Percentiles rank a stretch among this genome's conserved stretches.
Evolutionary conservation across 768 basidiomycete species (phyloP).

Genomic region (Agrocybe pediades): DNA sequence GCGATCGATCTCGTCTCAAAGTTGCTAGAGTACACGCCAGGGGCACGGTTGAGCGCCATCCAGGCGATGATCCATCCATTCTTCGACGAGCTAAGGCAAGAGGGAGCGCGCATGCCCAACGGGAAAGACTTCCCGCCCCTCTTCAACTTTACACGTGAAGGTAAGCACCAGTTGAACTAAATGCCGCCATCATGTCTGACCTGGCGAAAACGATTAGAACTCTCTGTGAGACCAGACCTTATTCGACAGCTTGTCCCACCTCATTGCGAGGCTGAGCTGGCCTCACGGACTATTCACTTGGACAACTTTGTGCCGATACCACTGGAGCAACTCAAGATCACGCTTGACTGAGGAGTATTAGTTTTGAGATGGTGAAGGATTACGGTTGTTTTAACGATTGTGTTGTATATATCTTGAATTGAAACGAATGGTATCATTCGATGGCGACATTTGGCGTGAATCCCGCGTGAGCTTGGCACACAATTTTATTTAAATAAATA

Average conservation of each 20-base stretch:
- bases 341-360: constrained; percentile 75
- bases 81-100: constrained; percentile 93
- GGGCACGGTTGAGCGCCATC: constrained; percentile 84
- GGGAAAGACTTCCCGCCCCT: constrained; percentile 94
- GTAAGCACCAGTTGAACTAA: constrained; percentile 45
- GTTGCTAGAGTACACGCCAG: constrained; percentile 97
- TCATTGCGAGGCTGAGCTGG: constrained; percentile 88
- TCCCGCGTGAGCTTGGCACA: constrained; percentile 26
- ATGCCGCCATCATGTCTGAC: constrained; percentile 1
- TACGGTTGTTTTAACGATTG: constrained; percentile 16
- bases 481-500: constrained; percentile 14
- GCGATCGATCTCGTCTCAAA: constrained; percentile 96
- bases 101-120: constrained; percentile 94
- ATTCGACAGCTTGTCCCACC: constrained; percentile 89
- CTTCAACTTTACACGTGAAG: constrained; percentile 96
- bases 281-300: constrained; percentile 81
- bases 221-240: constrained; percentile 94
- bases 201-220: constrained; percentile 53
- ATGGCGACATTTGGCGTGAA: constrained; percentile 51
- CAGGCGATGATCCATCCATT: constrained; percentile 94
- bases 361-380: constrained; percentile 14
- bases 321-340: constrained; percentile 91
- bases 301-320: constrained; percentile 97
- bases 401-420: constrained; percentile 49
- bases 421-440: constrained; percentile 20